These are phyloP conservation scores for Phialophora verrucosa DNA, from an alignment of 2,329 filamentous ascomycete species.

Conservation along the genomic window DNA sequence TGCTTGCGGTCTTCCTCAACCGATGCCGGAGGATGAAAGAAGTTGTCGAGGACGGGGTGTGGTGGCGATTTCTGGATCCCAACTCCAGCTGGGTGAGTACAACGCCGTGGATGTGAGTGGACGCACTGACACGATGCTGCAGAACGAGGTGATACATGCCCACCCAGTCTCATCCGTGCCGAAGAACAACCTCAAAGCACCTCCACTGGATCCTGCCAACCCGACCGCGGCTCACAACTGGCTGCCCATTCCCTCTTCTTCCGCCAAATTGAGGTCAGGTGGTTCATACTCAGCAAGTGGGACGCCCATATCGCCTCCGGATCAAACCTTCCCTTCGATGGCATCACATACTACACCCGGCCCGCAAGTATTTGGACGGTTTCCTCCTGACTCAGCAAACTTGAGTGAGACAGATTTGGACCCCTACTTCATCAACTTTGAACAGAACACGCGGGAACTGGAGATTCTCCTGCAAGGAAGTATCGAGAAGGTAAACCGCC, in stretches of 20 bases:
- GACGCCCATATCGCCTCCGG: constrained; percentile 61
- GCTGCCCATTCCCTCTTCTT: constrained; percentile 82
- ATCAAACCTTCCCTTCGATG: constrained; percentile 56
- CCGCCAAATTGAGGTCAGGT: constrained; percentile 75
- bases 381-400: constrained; percentile 77
- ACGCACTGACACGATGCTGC: constrained; percentile 12
- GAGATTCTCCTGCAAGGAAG: constrained; percentile 87
- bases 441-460: constrained; percentile 87
- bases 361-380: constrained; percentile 73
- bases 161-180: constrained; percentile 89
- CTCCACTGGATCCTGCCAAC: constrained; percentile 93
- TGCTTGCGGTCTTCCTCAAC: constrained; percentile 95
- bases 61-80: constrained; percentile 96
- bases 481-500: constrained; percentile 95
- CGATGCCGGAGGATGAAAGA: constrained; percentile 91
- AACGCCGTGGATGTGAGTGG: not conserved
- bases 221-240: constrained; percentile 84
- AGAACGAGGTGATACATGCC: constrained; percentile 95
- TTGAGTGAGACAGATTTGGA: constrained; percentile 90
- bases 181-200: constrained; percentile 91
- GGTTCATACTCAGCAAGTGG: constrained; percentile 55
- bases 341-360: constrained; percentile 64
- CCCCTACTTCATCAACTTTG: constrained; percentile 93
- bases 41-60: constrained; percentile 89
- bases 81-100: constrained; percentile 91